These are phyloP conservation scores for Cercis canadensis DNA, from an alignment of 306 rosid genomes.

Conservation along the genomic window DNA sequence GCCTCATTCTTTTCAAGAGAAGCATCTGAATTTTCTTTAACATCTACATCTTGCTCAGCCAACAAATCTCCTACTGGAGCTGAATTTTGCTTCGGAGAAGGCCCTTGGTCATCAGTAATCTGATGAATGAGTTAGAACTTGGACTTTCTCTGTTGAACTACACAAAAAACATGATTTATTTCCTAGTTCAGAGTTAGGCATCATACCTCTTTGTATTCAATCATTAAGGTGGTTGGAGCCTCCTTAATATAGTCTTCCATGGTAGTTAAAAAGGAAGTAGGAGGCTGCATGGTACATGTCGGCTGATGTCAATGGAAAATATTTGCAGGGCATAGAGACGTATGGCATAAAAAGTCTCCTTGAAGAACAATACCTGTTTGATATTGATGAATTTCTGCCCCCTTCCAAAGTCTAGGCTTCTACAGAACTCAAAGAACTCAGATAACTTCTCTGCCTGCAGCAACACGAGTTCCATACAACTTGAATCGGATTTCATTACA, in stretches of 20 bases:
- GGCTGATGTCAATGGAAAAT: not conserved
- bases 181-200: slow-evolving; percentile 17
- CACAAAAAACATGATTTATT: not conserved
- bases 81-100: not conserved
- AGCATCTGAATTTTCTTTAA: slow-evolving; percentile 23
- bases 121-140: slow-evolving; percentile 14
- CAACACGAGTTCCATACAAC: slow-evolving; percentile 3
- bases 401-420: slow-evolving; percentile 71
- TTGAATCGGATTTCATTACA: not conserved
- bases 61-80: slow-evolving; percentile 13
- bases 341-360: not conserved
- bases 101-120: slow-evolving; percentile 19
- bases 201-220: slow-evolving; percentile 43
- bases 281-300: slow-evolving; percentile 62
- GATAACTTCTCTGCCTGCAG: slow-evolving; percentile 77
- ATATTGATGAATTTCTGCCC: slow-evolving; percentile 77
- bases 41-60: not conserved
- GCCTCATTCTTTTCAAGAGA: slow-evolving; percentile 16
- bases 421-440: slow-evolving; percentile 78
- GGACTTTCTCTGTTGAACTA: not conserved
- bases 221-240: slow-evolving; percentile 56
- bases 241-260: slow-evolving; percentile 93
- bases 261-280: slow-evolving; percentile 73
- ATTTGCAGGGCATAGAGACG: not conserved
- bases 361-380: slow-evolving; percentile 59